Conservation (phyloP, 352 stramenopile species). For the Bremia lactucae region DNA sequence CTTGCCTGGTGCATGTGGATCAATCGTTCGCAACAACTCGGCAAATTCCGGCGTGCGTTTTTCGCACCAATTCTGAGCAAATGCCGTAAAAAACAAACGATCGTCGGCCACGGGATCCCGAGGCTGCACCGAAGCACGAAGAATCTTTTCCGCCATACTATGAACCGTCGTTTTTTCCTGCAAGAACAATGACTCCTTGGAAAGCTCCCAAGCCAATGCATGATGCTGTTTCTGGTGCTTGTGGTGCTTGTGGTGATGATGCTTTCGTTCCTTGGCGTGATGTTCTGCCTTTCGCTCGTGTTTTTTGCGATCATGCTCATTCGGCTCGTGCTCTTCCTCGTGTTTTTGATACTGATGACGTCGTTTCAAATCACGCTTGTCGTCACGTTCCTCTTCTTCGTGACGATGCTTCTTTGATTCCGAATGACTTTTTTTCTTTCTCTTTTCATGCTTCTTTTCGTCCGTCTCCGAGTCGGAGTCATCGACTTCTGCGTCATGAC, state of each 20-base stretch:
- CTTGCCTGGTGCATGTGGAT: slow-evolving; percentile 48
- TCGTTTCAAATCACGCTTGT: background rate
- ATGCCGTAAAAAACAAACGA: slow-evolving; percentile 58
- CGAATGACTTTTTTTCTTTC: slow-evolving; percentile 5
- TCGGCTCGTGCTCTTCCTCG: background rate
- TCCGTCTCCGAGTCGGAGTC: background rate
- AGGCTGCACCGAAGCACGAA: slow-evolving; percentile 19
- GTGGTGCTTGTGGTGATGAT: slow-evolving; percentile 10
- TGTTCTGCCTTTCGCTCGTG: slow-evolving; percentile 3
- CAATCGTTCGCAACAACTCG: slow-evolving; percentile 36
- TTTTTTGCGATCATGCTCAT: slow-evolving; percentile 1
- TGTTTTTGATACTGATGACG: slow-evolving; percentile 1
- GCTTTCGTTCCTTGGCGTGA: slow-evolving; percentile 1
- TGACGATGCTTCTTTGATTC: slow-evolving; percentile 3
- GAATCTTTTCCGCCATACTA: slow-evolving; percentile 16
- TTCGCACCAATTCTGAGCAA: slow-evolving; percentile 57
- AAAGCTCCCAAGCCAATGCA: too few relatives aligned
- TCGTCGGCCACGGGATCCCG: slow-evolving; percentile 23
- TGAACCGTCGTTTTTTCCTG: slow-evolving; percentile 8
- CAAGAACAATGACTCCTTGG: too few relatives aligned
- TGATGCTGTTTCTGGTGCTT: slow-evolving; percentile 8
- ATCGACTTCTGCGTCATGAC: slow-evolving; percentile 3
- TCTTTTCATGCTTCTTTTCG: slow-evolving; percentile 3
- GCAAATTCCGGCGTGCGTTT: slow-evolving; percentile 34
- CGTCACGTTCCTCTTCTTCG: slow-evolving; percentile 1